Percentiles rank a stretch among this genome's conserved stretches.
phyloP scores from a whole-genome alignment of 495 filamentous ascomycete species.

The Aspergillus bridgeri region DNA sequence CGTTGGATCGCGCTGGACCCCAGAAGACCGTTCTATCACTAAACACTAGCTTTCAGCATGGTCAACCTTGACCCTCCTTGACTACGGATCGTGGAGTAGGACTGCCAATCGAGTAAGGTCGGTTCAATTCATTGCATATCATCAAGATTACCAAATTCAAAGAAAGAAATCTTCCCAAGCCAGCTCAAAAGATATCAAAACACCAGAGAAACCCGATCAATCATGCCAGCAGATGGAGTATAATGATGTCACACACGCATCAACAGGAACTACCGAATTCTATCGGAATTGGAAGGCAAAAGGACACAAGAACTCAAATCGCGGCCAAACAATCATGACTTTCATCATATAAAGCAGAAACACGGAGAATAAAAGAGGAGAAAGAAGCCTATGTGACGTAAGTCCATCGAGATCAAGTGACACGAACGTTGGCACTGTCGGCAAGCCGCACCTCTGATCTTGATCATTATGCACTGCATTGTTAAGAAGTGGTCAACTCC shows the following conservation, averaged over 20 bases:
- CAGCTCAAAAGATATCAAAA: not conserved
- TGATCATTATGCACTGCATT: slow-evolving; percentile 28
- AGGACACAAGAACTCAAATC: not conserved
- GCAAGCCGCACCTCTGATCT: not conserved
- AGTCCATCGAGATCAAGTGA: not conserved
- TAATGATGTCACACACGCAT: slow-evolving; percentile 9
- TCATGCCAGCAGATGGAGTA: slow-evolving; percentile 6
- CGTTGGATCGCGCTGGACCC: too few species aligned
- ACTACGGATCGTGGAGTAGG: not conserved
- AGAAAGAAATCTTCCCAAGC: not conserved
- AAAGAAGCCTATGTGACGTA: not conserved
- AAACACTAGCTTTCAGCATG: not conserved
- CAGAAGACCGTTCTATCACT: not conserved
- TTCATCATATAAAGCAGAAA: not conserved
- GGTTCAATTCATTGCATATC: not conserved
- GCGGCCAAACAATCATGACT: not conserved
- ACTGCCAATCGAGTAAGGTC: not conserved
- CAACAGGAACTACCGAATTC: slow-evolving; percentile 5
- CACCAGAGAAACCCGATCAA: not conserved
- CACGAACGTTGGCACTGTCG: not conserved
- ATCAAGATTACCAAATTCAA: not conserved
- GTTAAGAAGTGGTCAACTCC: slow-evolving; percentile 21
- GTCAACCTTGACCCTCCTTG: too few species aligned
- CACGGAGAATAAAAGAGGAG: not conserved
- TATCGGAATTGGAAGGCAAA: slow-evolving; percentile 4